Conservation (phyloP, 495 filamentous ascomycete species). For the Halenospora varia region DNA sequence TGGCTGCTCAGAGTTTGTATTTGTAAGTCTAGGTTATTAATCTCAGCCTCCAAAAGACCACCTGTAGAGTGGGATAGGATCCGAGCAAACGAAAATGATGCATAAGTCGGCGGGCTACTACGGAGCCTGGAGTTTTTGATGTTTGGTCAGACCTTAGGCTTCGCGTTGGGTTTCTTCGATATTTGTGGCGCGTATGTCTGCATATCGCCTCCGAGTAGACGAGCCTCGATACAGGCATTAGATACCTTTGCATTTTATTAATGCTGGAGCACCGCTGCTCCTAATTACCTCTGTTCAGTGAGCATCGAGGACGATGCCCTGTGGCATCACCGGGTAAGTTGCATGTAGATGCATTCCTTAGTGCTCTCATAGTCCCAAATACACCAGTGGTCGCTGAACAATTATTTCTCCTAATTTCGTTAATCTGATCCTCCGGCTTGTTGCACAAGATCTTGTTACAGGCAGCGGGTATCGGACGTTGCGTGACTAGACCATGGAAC, state of each 20-base stretch:
- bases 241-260: neutral
- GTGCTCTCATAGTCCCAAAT: neutral
- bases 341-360: neutral
- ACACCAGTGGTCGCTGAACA: neutral
- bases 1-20: conserved; percentile 89
- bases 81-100: neutral
- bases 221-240: neutral
- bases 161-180: neutral
- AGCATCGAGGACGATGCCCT: neutral
- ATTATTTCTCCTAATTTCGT: neutral
- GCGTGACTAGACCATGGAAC: neutral
- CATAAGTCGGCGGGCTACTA: neutral
- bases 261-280: neutral
- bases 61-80: neutral
- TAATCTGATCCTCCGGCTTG: neutral
- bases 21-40: conserved; percentile 44
- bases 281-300: neutral
- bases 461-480: neutral
- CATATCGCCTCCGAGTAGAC: neutral
- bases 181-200: neutral
- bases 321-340: neutral
- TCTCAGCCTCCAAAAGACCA: neutral
- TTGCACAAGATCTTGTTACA: neutral
- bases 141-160: neutral
- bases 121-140: conserved; percentile 5